phyloP scores from a whole-genome alignment of 768 basidiomycete genomes.

The Mycena galopus region DNA sequence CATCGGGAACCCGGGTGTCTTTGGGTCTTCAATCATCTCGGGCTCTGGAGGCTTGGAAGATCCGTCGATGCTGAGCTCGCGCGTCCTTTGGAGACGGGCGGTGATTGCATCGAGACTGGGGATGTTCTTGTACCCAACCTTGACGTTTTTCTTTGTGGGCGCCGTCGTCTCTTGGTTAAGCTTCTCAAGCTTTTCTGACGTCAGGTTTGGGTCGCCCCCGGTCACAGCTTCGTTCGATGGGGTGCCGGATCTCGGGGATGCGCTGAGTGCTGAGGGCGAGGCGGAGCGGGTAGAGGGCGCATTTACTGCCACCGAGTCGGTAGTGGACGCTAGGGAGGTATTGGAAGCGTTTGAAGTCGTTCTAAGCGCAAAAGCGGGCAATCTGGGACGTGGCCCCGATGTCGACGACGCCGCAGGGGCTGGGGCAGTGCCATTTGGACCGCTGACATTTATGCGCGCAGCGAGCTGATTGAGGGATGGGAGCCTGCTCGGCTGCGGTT shows the following conservation, averaged over 20 bases:
- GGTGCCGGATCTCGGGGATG: slow-evolving; percentile 61
- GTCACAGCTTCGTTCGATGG: slow-evolving; percentile 43
- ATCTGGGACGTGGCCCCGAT: slow-evolving; percentile 71
- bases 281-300: slow-evolving; percentile 74
- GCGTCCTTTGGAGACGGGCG: slow-evolving; percentile 78
- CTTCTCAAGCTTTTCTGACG: slow-evolving; percentile 74
- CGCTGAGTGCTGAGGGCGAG: slow-evolving; percentile 69
- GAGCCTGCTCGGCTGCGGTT: slow-evolving; percentile 54
- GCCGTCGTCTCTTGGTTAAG: slow-evolving; percentile 66
- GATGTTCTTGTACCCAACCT: slow-evolving; percentile 89
- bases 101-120: slow-evolving; percentile 90
- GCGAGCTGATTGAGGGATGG: slow-evolving; percentile 88
- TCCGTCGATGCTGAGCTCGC: slow-evolving; percentile 74
- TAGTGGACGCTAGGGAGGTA: slow-evolving; percentile 65
- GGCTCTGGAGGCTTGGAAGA: slow-evolving; percentile 80
- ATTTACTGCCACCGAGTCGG: slow-evolving; percentile 79
- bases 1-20: slow-evolving; percentile 80
- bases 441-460: slow-evolving; percentile 73
- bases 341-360: slow-evolving; percentile 68
- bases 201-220: slow-evolving; percentile 68
- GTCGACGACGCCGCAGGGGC: slow-evolving; percentile 40
- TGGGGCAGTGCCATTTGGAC: slow-evolving; percentile 44
- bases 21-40: slow-evolving; percentile 85
- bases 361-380: slow-evolving; percentile 80
- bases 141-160: slow-evolving; percentile 48